phyloP scores from a whole-genome alignment of 176 grass and related monocot genomes.

The Elymus sibiricus region DNA sequence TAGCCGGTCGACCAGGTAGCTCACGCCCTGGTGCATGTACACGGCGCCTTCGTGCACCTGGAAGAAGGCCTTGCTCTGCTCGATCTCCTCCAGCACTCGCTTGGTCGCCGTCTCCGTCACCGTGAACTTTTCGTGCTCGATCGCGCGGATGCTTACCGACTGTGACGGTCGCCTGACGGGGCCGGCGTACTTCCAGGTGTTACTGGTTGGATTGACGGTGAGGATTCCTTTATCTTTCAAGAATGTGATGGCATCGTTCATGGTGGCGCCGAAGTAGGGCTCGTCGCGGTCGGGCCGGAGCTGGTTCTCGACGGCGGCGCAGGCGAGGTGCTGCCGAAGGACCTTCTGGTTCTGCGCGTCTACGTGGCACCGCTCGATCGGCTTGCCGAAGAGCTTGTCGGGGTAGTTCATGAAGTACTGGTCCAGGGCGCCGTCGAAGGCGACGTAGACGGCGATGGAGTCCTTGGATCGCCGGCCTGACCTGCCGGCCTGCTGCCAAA shows the following conservation, averaged over 20 bases:
- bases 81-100: constrained; percentile 60
- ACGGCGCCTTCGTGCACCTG: constrained; percentile 71
- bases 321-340: constrained; percentile 62
- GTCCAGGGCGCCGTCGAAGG: background rate
- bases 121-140: constrained; percentile 58
- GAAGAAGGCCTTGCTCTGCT: constrained; percentile 65
- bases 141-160: constrained; percentile 50
- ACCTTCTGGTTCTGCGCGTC: constrained; percentile 60
- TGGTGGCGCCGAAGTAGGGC: constrained; percentile 51
- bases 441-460: background rate
- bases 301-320: constrained; percentile 56
- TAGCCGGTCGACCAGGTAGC: constrained; percentile 54
- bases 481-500: constrained; percentile 79
- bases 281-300: constrained; percentile 51
- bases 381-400: constrained; percentile 59
- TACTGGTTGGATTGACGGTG: background rate
- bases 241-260: constrained; percentile 12
- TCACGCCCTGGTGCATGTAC: constrained; percentile 68
- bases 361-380: constrained; percentile 75
- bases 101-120: constrained; percentile 44
- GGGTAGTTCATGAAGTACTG: constrained; percentile 31
- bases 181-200: constrained; percentile 53
- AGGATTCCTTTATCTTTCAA: constrained; percentile 42
- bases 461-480: constrained; percentile 57
- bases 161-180: constrained; percentile 40